Evolutionary conservation across 2,329 filamentous ascomycete genomes (phyloP).

Genomic region (Fusarium hostae): DNA sequence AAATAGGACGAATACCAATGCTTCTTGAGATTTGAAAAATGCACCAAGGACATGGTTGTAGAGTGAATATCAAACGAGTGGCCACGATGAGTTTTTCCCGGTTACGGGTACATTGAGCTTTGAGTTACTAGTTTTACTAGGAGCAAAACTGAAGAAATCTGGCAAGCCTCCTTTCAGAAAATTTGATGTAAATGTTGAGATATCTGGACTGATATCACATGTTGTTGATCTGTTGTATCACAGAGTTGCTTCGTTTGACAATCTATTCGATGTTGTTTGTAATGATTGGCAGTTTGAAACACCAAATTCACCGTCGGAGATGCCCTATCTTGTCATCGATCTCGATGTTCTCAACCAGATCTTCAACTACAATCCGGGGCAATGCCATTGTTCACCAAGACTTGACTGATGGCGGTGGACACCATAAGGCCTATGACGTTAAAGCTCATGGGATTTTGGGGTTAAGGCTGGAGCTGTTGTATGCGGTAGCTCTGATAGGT

Average conservation of each 20-base stretch:
- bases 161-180: background rate
- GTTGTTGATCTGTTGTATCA: background rate
- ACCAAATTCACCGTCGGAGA: background rate
- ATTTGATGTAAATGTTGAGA: background rate
- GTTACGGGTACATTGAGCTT: background rate
- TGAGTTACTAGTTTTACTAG: background rate
- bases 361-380: background rate
- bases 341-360: background rate
- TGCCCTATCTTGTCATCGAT: background rate
- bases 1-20: constrained; percentile 41
- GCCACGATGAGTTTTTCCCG: background rate
- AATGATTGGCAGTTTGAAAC: background rate
- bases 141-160: background rate
- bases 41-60: background rate
- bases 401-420: background rate
- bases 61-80: constrained; percentile 43
- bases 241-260: background rate
- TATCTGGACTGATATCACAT: background rate
- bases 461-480: background rate
- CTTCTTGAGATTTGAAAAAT: constrained; percentile 27
- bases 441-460: background rate
- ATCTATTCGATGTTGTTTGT: background rate
- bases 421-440: background rate
- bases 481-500: background rate
- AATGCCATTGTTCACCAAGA: background rate